Base-by-base conservation (phyloP, 768 basidiomycete species). In the Mycena pura region DNA sequence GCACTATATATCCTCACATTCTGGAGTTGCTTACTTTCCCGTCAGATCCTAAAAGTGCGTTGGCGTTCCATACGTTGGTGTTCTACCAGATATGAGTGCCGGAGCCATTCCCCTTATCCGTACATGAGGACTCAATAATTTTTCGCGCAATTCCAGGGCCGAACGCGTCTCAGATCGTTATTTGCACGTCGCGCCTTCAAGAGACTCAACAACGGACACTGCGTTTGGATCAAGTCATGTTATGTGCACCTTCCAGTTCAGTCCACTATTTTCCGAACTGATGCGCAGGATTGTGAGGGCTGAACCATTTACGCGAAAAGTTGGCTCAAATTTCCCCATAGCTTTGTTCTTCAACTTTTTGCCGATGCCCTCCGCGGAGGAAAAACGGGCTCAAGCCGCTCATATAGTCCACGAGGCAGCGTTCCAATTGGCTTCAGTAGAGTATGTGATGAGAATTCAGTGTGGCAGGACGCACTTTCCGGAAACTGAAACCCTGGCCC, bases 11-110 rank as follows among this genome's bases (percentile, higher is more conserved):
- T 47, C n/a, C 24, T 25, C 29, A 5, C 34, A 21, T 51, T 17
- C 49, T 13, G 13, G 21, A 5, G 21, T 58, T 1, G 34, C n/a
- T 48, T 56, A 15, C 25, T 19, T 15, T 38, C 27, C 15, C 22
- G 19, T 19, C 36, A 63, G 86, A 80, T 84, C 57, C 75, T 87
- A 34, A 83, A 87, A 55, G 85, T 86, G 84, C 84, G 0, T 69
- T 87, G 13, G 80, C 82, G 22, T 86, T 88, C 69, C 86, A 87
- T 66, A 84, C 85, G 0, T 86, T 85, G 2, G 79, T 82, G 28
- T 86, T 85, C 76, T 87, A 86, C 56, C 80, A 86, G 69, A 77
- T 83, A 39, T 72, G 74, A 51, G 86, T 86, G 1, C 85, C 85
- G 1, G 68, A 74, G 32, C 86, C 86, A 6, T 87, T 84, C 69